A percentile compares a stretch with the other conserved stretches of the same genome.
These are phyloP conservation scores for Ophiostoma himal-ulmi DNA, from an alignment of 2,329 filamentous ascomycete species.

Conservation along the genomic window DNA sequence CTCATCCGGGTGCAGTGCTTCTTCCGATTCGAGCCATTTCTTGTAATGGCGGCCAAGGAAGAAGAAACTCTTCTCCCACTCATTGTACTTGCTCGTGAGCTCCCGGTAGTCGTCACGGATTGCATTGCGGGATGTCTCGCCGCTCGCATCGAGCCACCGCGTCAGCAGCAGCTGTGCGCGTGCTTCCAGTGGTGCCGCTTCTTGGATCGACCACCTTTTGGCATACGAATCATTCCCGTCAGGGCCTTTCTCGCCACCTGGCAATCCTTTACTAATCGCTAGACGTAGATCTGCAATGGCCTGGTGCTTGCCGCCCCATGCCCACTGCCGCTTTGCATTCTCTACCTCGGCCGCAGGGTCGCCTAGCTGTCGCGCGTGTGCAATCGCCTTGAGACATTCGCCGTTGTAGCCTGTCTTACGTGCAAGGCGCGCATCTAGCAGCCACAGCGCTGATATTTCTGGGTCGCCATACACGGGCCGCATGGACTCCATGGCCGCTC, in stretches of 20 bases:
- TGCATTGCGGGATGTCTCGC: conserved; percentile 78
- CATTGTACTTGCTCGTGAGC: conserved; percentile 61
- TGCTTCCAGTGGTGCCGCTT: conserved; percentile 46
- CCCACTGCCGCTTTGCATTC: conserved; percentile 88
- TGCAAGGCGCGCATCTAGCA: conserved; percentile 77
- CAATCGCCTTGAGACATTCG: conserved; percentile 87
- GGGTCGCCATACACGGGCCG: conserved; percentile 61
- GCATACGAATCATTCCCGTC: background rate
- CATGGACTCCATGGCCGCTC: conserved; percentile 79
- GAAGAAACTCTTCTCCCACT: conserved; percentile 97
- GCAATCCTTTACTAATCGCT: conserved; percentile 53
- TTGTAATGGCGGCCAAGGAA: conserved; percentile 97
- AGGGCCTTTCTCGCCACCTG: background rate
- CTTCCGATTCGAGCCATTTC: conserved; percentile 87
- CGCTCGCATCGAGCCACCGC: conserved; percentile 94
- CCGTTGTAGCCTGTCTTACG: conserved; percentile 77
- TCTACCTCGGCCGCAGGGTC: conserved; percentile 89
- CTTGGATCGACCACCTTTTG: conserved; percentile 13
- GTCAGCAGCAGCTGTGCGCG: conserved; percentile 82
- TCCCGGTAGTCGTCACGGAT: conserved; percentile 77
- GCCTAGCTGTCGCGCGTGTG: conserved; percentile 78
- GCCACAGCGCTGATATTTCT: conserved; percentile 78
- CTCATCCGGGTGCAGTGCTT: conserved; percentile 65
- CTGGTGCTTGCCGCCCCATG: conserved; percentile 86
- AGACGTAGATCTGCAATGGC: conserved; percentile 87